Evolutionary conservation across 805 yeast species (phyloP), one percentile per base, ranked within the genome.

Genomic region (Candida orba): DNA sequence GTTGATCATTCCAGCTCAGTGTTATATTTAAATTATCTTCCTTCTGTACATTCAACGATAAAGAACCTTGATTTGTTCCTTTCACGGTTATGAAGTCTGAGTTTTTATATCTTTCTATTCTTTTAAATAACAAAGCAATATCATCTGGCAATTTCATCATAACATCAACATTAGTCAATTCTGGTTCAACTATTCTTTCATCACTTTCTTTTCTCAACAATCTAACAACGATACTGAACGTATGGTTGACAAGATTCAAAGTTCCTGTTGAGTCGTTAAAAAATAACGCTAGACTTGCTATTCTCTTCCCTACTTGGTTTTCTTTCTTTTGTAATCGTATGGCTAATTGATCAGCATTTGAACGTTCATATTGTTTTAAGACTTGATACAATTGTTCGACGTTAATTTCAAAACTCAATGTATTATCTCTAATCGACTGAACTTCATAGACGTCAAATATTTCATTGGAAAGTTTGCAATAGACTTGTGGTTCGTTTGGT

Each of bases 141-240:
- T 76, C 77, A 1, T 56, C 43, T 4, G 75, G 75, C 22, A 71
- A 39, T 38, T 58, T 62, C 71, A 85, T 67, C 57, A 81, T 68
- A 34, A 81, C 63, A 52, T 79, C 78, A 40, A 80, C 72, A 42
- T 66, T 65, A 36, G 69, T 68, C 37, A 81, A 62, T 52, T 72
- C 75, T 0, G 96, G 96, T 54, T 84, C 93, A 17, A 69, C 65
- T 9, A 78, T 65, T 39, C 71, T 56, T 13, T 71, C 70, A 44
- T 77, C 80, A 46, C 74, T 78, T 14, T 70, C 73, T 48, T 67
- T 69, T 45, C 78, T 73, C 44, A 84, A 54, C 35, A 85, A 66
- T 51, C 79, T 67, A 2, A 85, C 85, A 0, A 95, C 91, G 17
- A 90, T 75, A 40, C 78, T 77, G 53, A 81, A 79, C 8, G 84